phyloP scores from a whole-genome alignment of 306 rosid species.

The Begonia fuchsioides region DNA sequence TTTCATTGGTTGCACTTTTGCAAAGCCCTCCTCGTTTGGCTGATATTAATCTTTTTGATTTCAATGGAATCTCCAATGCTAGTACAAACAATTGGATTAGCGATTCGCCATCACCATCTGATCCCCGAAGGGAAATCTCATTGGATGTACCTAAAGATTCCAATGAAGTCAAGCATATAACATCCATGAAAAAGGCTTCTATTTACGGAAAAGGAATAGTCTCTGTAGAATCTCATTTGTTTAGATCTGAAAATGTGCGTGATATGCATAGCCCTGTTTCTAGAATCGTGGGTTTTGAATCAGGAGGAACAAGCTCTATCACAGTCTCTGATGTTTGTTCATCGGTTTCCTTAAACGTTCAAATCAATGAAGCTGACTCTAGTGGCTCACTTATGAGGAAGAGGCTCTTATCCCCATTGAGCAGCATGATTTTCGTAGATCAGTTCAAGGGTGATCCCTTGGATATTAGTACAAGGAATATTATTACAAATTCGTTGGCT shows the following conservation, averaged over 20 bases:
- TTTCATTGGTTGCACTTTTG: conserved; percentile 29
- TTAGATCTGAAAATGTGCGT: conserved; percentile 30
- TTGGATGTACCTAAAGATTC: conserved; percentile 32
- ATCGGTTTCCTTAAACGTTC: conserved; percentile 14
- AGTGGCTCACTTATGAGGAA: conserved; percentile 63
- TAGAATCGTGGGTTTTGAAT: conserved; percentile 78
- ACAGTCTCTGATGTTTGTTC: conserved; percentile 23
- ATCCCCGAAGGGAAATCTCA: conserved; percentile 30
- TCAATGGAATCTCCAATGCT: conserved; percentile 29
- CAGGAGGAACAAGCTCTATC: conserved; percentile 38
- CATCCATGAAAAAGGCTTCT: conserved; percentile 44
- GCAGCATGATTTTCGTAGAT: conserved; percentile 56
- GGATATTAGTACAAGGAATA: conserved; percentile 45
- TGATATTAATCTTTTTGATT: conserved; percentile 36
- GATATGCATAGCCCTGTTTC: conserved; percentile 55
- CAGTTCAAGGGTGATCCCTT: conserved; percentile 53
- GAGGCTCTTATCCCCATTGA: conserved; percentile 71
- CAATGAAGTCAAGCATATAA: conserved; percentile 26
- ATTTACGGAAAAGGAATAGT: conserved; percentile 42
- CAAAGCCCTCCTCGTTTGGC: conserved; percentile 41
- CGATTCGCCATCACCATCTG: conserved; percentile 32
- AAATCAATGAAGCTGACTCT: conserved; percentile 26
- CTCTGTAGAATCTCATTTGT: conserved; percentile 29
- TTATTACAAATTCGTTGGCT: conserved; percentile 12
- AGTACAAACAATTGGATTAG: conserved; percentile 19